Evolutionary conservation across 1,139 yeast species (phyloP).

Genomic region (Suhomyces bokatorum): DNA sequence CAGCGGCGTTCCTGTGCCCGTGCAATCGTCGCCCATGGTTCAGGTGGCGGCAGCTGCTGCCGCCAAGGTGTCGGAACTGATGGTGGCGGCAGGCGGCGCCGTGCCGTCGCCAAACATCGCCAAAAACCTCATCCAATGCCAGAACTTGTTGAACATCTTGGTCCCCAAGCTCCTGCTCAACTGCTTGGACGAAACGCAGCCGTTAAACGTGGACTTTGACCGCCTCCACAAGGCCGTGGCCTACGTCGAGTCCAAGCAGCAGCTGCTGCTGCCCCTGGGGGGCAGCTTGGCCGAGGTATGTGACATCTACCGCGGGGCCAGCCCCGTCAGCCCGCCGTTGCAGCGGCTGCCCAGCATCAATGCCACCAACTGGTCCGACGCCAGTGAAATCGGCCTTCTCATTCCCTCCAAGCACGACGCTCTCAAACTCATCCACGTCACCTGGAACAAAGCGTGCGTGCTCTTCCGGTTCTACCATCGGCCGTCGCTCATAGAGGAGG

Average conservation of each 20-base stretch:
- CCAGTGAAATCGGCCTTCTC: constrained; percentile 58
- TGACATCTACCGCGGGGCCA: constrained; percentile 27
- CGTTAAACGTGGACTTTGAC: constrained; percentile 36
- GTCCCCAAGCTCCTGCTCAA: constrained; percentile 51
- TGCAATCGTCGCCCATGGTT: constrained; percentile 17
- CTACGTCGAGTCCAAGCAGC: constrained; percentile 25
- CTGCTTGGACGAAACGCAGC: constrained; percentile 32
- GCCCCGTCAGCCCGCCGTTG: constrained; percentile 5
- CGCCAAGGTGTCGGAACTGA: constrained; percentile 7
- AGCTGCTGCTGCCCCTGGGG: too few species aligned
- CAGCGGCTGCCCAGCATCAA: constrained; percentile 9
- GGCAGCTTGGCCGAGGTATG: constrained; percentile 20
- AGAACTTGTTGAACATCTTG: constrained; percentile 35
- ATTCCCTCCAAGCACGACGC: constrained; percentile 79
- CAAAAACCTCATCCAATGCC: constrained; percentile 20
- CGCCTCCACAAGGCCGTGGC: constrained; percentile 29
- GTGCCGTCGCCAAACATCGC: constrained; percentile 12
- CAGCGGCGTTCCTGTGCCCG: constrained; percentile 34
- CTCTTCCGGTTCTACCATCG: constrained; percentile 82
- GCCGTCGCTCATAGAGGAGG: constrained; percentile 69
- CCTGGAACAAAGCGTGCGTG: constrained; percentile 87
- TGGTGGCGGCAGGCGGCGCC: not conserved
- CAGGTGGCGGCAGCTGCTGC: constrained; percentile 21
- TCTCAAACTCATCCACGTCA: constrained; percentile 65
- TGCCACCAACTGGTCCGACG: constrained; percentile 25